These are phyloP conservation scores for Psilocybe cubensis DNA, from an alignment of 768 basidiomycete genomes.

Conservation along the genomic window DNA sequence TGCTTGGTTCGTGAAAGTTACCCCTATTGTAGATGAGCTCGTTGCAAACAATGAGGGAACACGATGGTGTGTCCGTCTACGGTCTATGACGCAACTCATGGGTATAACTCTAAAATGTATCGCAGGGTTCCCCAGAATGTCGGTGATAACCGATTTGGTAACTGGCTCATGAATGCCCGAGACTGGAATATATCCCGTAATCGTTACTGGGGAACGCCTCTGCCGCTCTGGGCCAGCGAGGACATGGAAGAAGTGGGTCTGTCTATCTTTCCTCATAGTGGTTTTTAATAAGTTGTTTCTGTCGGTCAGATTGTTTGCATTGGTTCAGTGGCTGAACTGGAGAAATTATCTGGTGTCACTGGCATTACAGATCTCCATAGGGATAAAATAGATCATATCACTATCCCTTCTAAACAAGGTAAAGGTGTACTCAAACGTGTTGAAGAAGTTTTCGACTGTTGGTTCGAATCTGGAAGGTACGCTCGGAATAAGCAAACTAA, in stretches of 20 bases:
- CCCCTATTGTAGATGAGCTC: constrained; percentile 82
- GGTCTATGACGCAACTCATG: not conserved
- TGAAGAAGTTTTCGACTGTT: constrained; percentile 99
- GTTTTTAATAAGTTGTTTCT: not conserved
- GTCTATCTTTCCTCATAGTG: not conserved
- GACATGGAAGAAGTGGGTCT: constrained; percentile 81
- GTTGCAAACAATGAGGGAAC: constrained; percentile 91
- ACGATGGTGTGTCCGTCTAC: constrained; percentile 75
- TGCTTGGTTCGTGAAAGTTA: constrained; percentile 93
- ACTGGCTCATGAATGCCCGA: constrained; percentile 97
- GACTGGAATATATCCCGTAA: constrained; percentile 99
- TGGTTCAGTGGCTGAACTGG: constrained; percentile 87
- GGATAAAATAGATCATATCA: constrained; percentile 94
- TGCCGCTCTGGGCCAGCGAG: constrained; percentile 95
- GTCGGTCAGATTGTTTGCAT: constrained; percentile 72
- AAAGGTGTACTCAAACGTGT: constrained; percentile 86
- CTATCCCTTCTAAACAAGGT: constrained; percentile 89
- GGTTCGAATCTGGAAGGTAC: constrained; percentile 99
- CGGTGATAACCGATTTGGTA: constrained; percentile 92
- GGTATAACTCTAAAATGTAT: not conserved
- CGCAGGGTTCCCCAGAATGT: constrained; percentile 88
- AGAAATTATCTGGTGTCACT: constrained; percentile 79
- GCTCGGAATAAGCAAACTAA: constrained; percentile 18
- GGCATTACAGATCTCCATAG: constrained; percentile 91
- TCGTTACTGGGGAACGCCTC: constrained; percentile 98